Percentiles rank a stretch among this genome's conserved stretches.
Conservation (phyloP, 306 rosid genomes). For the Malus asiatica region DNA sequence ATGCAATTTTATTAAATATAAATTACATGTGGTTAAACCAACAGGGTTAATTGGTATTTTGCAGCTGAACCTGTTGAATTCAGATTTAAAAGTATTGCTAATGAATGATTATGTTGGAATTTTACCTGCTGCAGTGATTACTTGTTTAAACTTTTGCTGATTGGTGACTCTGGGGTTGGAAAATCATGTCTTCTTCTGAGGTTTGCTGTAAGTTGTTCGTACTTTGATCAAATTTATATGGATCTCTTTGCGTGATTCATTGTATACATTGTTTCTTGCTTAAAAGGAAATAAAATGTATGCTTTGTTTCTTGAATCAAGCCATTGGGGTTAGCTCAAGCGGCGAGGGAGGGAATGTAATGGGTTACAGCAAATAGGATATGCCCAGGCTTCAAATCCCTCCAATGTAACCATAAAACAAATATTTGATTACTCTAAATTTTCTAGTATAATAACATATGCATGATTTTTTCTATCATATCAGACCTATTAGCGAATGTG, state of each 20-base stretch:
- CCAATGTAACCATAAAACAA: neutral
- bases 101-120: neutral
- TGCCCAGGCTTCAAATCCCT: no score
- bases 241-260: neutral
- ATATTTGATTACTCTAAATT: neutral
- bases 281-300: neutral
- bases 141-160: slow-evolving; percentile 49
- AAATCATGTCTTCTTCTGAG: slow-evolving; percentile 51
- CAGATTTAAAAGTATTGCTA: neutral
- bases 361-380: no score
- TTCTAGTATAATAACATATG: neutral
- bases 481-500: neutral
- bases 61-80: neutral
- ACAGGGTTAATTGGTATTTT: neutral
- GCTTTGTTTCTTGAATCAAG: neutral
- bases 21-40: neutral
- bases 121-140: slow-evolving; percentile 35
- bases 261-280: neutral
- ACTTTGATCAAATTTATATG: neutral
- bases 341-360: neutral
- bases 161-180: slow-evolving; percentile 53
- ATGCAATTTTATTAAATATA: neutral
- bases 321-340: neutral
- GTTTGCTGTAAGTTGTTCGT: slow-evolving; percentile 38
- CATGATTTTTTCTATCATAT: neutral